Evolutionary conservation across 768 basidiomycete species (phyloP), one percentile per base, ranked within the genome.

Genomic region (Lactarius pseudohatsudake): DNA sequence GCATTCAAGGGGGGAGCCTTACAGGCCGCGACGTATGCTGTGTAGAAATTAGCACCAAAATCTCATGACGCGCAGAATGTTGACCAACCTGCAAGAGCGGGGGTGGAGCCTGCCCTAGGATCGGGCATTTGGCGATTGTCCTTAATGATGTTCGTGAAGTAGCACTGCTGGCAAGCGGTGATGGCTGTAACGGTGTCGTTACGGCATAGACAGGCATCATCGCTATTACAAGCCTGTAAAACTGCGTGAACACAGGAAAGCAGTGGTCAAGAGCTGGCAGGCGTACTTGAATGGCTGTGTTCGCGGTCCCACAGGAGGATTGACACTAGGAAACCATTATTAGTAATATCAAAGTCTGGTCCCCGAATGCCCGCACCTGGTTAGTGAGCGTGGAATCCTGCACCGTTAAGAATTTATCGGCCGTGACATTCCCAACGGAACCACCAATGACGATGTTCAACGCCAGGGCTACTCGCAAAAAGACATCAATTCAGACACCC

Each of bases 151-250:
- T 77, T 77, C 50, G 76, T 74, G 72, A 88, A 86, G 81, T 88
- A 82, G 79, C 90, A 92, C 71, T 86, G 84, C 74, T 92, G 82
- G 76, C 89, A 89, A 40, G 71, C 59, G 2, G 79, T 75, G 63
- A 92, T 75, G 1, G 76, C 69, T 1, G 74, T 64, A 38, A 85
- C 79, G 3, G 82, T 82, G 9, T 66, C 72, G 16, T 75, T 65
- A 20, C 65, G 71, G 79, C 90, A 92, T 30, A 89, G 79, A 73
- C 90, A 91, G 22, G 68, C 66, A 40, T 82, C 75, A 68, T 84
- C 68, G 11, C 67, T 73, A 20, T 74, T 73, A 75, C 89, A 90
- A 28, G 71, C 75, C 72, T 80, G 66, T 47, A 80, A 57, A 58
- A 32, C 56, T 9, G 22, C 45, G 7, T 66, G n/a, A 61, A 58